Evolutionary conservation across 257 asterid species (phyloP).

Genomic region (Knoxia roxburghii): DNA sequence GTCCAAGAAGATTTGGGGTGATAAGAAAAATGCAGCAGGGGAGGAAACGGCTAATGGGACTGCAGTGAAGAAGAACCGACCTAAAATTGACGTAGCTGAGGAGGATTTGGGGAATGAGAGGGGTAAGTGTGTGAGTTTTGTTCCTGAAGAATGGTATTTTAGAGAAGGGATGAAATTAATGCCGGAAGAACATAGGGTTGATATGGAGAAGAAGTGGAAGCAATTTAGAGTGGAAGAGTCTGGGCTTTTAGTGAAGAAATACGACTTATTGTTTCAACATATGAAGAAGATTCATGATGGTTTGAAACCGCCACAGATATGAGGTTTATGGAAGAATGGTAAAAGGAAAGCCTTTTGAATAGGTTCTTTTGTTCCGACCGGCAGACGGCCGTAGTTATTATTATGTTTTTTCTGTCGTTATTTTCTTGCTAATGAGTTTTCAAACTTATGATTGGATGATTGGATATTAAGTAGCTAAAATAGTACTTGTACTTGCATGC

Average conservation of each 20-base stretch:
- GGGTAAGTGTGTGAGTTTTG: slow-evolving; percentile 8
- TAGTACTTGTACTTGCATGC: no score
- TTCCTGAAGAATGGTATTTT: slow-evolving; percentile 27
- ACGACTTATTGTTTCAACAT: slow-evolving; percentile 31
- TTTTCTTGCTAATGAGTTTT: not conserved
- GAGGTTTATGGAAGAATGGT: not conserved
- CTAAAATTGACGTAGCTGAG: slow-evolving; percentile 6
- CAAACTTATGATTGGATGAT: not conserved
- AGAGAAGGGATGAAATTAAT: slow-evolving; percentile 24
- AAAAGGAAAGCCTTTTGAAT: not conserved
- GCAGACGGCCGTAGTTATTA: not conserved
- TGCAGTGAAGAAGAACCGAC: slow-evolving; percentile 20
- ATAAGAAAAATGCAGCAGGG: slow-evolving; percentile 14
- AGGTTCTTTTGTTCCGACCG: not conserved
- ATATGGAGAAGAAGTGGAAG: slow-evolving; percentile 36
- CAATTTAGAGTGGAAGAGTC: slow-evolving; percentile 28
- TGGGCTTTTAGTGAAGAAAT: slow-evolving; percentile 20
- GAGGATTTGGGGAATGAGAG: slow-evolving; percentile 13
- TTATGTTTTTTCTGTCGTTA: not conserved
- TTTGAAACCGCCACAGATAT: slow-evolving; percentile 16
- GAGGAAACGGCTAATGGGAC: slow-evolving; percentile 25
- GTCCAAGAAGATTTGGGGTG: slow-evolving; percentile 51
- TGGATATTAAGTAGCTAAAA: not conserved
- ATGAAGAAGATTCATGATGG: slow-evolving; percentile 30
- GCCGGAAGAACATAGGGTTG: slow-evolving; percentile 25